Conservation (phyloP, 805 yeast genomes). For the Nematodospora valgi region DNA sequence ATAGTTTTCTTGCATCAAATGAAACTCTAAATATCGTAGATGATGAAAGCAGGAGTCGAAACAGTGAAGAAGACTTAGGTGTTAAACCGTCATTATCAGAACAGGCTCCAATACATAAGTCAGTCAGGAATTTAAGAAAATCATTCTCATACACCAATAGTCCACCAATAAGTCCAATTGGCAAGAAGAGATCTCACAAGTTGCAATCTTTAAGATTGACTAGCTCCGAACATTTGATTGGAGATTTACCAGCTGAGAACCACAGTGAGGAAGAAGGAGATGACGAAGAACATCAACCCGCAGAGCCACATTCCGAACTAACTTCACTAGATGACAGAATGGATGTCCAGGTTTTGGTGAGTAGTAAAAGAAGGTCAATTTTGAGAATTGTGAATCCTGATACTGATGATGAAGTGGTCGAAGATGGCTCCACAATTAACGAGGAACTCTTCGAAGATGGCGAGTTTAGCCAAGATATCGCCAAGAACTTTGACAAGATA, state of each 20-base stretch:
- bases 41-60: constrained; percentile 2
- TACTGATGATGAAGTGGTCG: constrained; percentile 10
- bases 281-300: constrained; percentile 6
- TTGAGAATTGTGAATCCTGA: constrained; percentile 64
- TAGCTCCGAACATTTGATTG: constrained; percentile 7
- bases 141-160: constrained; percentile 20
- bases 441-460: constrained; percentile 8
- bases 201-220: constrained; percentile 9
- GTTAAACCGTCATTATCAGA: neutral
- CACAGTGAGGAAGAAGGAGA: constrained; percentile 4
- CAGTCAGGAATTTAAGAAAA: constrained; percentile 19
- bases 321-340: constrained; percentile 45
- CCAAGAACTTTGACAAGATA: constrained; percentile 9
- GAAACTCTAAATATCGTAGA: constrained; percentile 18
- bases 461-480: constrained; percentile 6
- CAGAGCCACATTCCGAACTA: constrained; percentile 25
- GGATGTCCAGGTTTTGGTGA: constrained; percentile 71
- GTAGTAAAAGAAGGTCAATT: constrained; percentile 59
- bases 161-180: constrained; percentile 20
- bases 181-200: constrained; percentile 4
- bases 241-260: neutral
- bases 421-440: constrained; percentile 9
- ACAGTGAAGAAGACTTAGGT: neutral
- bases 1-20: constrained; percentile 28
- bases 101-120: constrained; percentile 11